Evolutionary conservation across 140 eudicot species (phyloP).

Genomic region (Stevia rebaudiana): DNA sequence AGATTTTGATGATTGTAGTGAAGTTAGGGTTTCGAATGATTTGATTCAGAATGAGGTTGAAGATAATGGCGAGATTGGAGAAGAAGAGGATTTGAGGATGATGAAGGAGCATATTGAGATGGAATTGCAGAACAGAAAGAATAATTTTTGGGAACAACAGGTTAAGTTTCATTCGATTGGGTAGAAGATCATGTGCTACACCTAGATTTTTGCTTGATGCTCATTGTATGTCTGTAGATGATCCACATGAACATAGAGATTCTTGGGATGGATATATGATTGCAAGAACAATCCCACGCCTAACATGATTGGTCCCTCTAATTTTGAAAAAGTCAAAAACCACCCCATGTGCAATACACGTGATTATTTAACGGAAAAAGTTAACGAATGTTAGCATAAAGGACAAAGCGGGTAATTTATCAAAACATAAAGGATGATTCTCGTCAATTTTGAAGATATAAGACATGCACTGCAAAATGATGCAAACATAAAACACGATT

Average conservation of each 20-base stretch:
- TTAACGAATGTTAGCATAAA: too few species aligned
- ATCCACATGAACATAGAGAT: conserved; percentile 64
- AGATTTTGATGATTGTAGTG: conserved; percentile 3
- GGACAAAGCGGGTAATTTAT: too few species aligned
- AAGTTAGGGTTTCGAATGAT: conserved; percentile 31
- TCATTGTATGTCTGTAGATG: conserved; percentile 46
- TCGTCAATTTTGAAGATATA: too few species aligned
- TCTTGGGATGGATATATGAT: conserved; percentile 94
- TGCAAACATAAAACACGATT: too few species aligned
- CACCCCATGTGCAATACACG: too few species aligned
- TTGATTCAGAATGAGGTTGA: conserved; percentile 12
- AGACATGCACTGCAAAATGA: too few species aligned
- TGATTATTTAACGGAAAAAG: too few species aligned
- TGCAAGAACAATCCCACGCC: conserved; percentile 66
- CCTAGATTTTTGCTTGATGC: conserved; percentile 66
- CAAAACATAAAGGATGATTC: too few species aligned
- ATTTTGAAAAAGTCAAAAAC: too few species aligned
- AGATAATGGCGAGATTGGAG: conserved; percentile 24
- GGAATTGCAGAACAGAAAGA: conserved; percentile 40
- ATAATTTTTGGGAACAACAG: conserved; percentile 36
- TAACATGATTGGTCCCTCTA: too few species aligned
- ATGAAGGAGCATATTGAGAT: conserved; percentile 87
- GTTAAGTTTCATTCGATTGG: conserved; percentile 14
- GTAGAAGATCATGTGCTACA: conserved; percentile 73
- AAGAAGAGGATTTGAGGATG: conserved; percentile 42